These are phyloP conservation scores for Rhodotorula sp. DNA, from an alignment of 1,284 basidiomycete genomes.

Conservation along the genomic window DNA sequence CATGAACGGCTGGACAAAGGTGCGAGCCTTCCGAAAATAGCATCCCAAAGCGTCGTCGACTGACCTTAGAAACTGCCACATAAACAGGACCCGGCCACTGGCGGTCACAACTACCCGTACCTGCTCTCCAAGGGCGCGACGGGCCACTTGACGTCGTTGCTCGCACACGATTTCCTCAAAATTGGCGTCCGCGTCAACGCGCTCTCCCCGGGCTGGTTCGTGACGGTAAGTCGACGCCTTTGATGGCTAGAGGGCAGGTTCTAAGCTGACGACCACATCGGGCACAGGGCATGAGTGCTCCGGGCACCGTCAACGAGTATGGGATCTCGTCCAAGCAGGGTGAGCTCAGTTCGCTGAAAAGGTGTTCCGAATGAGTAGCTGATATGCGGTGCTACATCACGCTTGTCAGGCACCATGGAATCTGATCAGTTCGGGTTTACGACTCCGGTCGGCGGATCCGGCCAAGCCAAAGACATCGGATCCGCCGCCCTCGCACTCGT, in stretches of 20 bases:
- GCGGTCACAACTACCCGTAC: constrained; percentile 18
- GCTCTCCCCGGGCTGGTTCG: constrained; percentile 24
- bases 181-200: constrained; percentile 22
- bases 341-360: not conserved
- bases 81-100: constrained; percentile 14
- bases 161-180: constrained; percentile 22
- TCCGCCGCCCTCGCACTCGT: constrained; percentile 15
- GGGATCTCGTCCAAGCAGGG: constrained; percentile 18
- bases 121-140: constrained; percentile 18
- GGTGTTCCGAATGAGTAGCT: not conserved
- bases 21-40: not conserved
- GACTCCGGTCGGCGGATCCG: constrained; percentile 22
- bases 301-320: constrained; percentile 17
- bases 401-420: not conserved
- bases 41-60: no score
- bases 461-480: constrained; percentile 19
- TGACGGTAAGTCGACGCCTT: constrained; percentile 8
- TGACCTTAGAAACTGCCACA: no score
- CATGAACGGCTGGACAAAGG: constrained; percentile 33
- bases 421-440: constrained; percentile 20
- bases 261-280: not conserved
- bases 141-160: constrained; percentile 18
- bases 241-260: no score
- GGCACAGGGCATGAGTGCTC: constrained; percentile 13
- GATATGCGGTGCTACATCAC: not conserved